Evolutionary conservation across 345 rosid genomes (phyloP), one percentile per base, ranked within the genome.

Genomic region (Cochlearia excelsa): DNA sequence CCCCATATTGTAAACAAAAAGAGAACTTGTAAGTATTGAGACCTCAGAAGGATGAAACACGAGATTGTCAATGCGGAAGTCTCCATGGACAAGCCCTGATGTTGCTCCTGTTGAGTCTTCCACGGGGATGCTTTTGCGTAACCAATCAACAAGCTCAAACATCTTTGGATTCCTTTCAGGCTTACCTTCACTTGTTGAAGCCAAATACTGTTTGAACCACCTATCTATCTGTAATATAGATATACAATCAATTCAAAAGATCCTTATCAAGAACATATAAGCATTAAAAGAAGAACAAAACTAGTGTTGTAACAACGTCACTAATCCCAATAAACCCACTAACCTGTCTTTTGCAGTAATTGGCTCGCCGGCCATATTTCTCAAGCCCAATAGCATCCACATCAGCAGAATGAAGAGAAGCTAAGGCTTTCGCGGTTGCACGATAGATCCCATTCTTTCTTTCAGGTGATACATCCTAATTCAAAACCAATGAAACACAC

Each of bases 1-100:
- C 46, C 26, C 9, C 0, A 52, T 7, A 59, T 10, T 41, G 52
- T 51, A 39, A 39, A 5, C 1, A 39, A 3, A 3, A 43, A 30
- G 49, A 35, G 44, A 60, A 8, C 31, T 41, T 47, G 44, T 46
- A 37, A 34, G 16, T 53, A 42, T 63, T 56, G 68, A 43, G 46
- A 87, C 99, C 95, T 92, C 91, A 37, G 30, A 72, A 31, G 91
- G 95, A 82, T 92, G 99, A 77, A 89, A 89, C 7, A 89, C 90
- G 46, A 92, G 74, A 68, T 92, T 92, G 69, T 92, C 98, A 63
- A 92, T 77, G 67, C 91, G 97, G 65, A 84, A 92, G 73, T 92
- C 98, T 54, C 98, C 98, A 56, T 92, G 98, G 68, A 84, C 98
- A 54, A 92, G 74, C 65, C 98, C 97, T 33, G 83, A 58, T 26